A percentile compares a stretch with the other conserved stretches of the same genome.
These are phyloP conservation scores for Massarina eburnea DNA, from an alignment of 2,329 filamentous ascomycete genomes.

Conservation along the genomic window DNA sequence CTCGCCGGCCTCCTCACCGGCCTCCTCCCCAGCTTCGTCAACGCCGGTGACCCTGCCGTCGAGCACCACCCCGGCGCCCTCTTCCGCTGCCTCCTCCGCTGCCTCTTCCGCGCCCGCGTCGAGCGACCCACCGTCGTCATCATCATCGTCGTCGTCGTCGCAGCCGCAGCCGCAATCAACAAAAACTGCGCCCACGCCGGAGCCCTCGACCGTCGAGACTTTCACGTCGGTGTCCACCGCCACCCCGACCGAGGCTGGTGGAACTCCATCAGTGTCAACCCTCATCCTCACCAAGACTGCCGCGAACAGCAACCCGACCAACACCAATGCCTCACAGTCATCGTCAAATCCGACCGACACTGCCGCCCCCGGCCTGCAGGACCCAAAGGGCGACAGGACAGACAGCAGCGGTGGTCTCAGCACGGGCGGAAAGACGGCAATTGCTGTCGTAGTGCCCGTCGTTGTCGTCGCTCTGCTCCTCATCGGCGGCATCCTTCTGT, in stretches of 20 bases:
- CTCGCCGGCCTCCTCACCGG: conserved; percentile 12
- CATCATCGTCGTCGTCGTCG: conserved; percentile 30
- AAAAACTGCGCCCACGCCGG: conserved; percentile 9
- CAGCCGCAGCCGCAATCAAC: conserved; percentile 5
- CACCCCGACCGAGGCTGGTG: conserved; percentile 7
- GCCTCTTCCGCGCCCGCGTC: conserved; percentile 9
- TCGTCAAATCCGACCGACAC: conserved; percentile 3
- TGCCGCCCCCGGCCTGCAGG: conserved; percentile 10
- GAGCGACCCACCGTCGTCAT: conserved; percentile 8
- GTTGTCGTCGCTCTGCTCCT: conserved; percentile 82
- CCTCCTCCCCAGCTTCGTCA: conserved; percentile 9
- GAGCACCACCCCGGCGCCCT: neutral
- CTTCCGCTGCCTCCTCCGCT: conserved; percentile 4
- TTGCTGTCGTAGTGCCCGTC: conserved; percentile 93
- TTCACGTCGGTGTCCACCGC: conserved; percentile 15
- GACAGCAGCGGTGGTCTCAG: conserved; percentile 54
- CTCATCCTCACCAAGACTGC: conserved; percentile 13
- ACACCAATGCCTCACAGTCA: conserved; percentile 14
- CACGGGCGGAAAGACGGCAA: conserved; percentile 74
- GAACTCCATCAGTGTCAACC: conserved; percentile 5
- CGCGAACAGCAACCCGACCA: conserved; percentile 2
- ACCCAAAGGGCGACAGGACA: conserved; percentile 11
- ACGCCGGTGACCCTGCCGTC: neutral
- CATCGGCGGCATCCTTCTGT: conserved; percentile 76
- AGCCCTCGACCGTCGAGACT: conserved; percentile 16